These are phyloP conservation scores for Dissophora ornata DNA, from an alignment of 192 early-diverging fungal genomes.

Conservation along the genomic window DNA sequence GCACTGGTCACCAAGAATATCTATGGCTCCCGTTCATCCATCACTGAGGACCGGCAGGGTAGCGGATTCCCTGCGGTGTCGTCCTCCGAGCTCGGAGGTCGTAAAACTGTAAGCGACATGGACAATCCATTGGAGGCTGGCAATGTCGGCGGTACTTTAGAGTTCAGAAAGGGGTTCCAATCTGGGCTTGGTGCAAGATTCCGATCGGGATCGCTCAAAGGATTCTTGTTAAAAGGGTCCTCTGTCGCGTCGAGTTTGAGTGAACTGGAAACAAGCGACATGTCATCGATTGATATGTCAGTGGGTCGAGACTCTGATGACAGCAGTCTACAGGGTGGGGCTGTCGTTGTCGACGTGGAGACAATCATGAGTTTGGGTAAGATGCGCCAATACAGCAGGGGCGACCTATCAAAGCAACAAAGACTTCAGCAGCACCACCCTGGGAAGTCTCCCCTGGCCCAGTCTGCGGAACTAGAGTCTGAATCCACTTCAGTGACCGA, in stretches of 20 bases:
- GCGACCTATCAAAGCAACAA: not conserved
- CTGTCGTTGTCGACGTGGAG: slow-evolving; percentile 13
- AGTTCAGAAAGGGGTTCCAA: too few species aligned
- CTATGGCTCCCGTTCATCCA: too few species aligned
- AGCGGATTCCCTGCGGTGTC: too few species aligned
- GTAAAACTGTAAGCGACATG: slow-evolving; percentile 17
- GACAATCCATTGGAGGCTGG: slow-evolving; percentile 1
- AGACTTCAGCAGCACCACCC: too few species aligned
- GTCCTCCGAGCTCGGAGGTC: too few species aligned
- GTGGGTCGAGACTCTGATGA: too few species aligned
- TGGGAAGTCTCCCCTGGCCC: too few species aligned
- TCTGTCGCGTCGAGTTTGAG: slow-evolving; percentile 2
- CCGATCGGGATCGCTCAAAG: slow-evolving; percentile 16
- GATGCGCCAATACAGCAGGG: slow-evolving; percentile 18
- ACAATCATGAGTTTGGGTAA: slow-evolving; percentile 12
- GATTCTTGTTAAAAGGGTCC: not conserved
- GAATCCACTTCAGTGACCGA: too few species aligned
- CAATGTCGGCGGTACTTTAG: not conserved
- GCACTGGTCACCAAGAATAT: too few species aligned
- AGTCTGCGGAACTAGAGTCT: too few species aligned
- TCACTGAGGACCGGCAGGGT: too few species aligned
- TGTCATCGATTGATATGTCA: too few species aligned
- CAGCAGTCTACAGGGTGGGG: slow-evolving; percentile 1
- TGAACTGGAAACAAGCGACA: not conserved
- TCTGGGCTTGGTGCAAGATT: slow-evolving; percentile 4